A percentile compares a stretch with the other conserved stretches of the same genome.
These are phyloP conservation scores for Pleurotus eryngii DNA, from an alignment of 768 basidiomycete species.

Conservation along the genomic window DNA sequence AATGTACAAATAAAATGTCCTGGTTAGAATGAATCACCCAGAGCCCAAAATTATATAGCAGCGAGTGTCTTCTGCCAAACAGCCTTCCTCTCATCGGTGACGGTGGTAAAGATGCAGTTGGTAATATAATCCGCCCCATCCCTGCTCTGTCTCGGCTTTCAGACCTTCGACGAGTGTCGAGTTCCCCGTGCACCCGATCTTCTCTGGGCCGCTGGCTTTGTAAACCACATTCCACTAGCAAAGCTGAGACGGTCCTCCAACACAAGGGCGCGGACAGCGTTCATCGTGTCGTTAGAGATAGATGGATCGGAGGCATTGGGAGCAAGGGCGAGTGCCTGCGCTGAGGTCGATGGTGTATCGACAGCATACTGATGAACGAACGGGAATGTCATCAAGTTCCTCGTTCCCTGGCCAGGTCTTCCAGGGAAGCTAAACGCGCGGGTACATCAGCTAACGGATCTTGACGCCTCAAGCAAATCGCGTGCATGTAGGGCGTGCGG, in stretches of 20 bases:
- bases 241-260: slow-evolving; percentile 18
- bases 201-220: slow-evolving; percentile 11
- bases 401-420: slow-evolving; percentile 20
- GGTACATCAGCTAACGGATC: background rate
- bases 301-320: slow-evolving; percentile 1
- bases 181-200: slow-evolving; percentile 15
- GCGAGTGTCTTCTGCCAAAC: slow-evolving; percentile 15
- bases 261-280: slow-evolving; percentile 17
- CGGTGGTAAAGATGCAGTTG: slow-evolving; percentile 18
- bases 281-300: slow-evolving; percentile 13
- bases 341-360: slow-evolving; percentile 14
- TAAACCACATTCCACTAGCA: slow-evolving; percentile 24
- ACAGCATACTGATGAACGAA: slow-evolving; percentile 22
- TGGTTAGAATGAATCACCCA: too few relatives aligned
- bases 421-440: slow-evolving; percentile 9
- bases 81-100: slow-evolving; percentile 13
- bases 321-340: slow-evolving; percentile 14
- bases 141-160: slow-evolving; percentile 13
- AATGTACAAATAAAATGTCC: too few relatives aligned
- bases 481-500: too few relatives aligned
- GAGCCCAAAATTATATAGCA: background rate
- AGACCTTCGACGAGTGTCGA: slow-evolving; percentile 16
- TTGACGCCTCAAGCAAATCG: background rate
- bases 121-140: slow-evolving; percentile 19
- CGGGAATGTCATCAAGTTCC: slow-evolving; percentile 21